Evolutionary conservation across 306 rosid genomes (phyloP).

Genomic region (Dryas octopetala): DNA sequence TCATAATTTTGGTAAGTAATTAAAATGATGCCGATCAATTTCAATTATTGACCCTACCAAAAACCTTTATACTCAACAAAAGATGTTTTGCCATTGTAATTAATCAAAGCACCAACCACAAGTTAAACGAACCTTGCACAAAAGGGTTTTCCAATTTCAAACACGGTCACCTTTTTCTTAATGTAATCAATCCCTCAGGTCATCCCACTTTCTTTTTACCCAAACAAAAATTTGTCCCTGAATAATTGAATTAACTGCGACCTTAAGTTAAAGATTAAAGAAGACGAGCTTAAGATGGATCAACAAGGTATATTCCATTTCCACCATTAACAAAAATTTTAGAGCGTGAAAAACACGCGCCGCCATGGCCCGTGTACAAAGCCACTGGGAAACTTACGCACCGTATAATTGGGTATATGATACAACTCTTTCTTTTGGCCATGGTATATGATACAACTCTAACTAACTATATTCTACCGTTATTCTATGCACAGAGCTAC

Average conservation of each 20-base stretch:
- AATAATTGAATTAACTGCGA: neutral
- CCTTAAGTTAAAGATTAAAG: neutral
- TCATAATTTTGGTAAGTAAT: neutral
- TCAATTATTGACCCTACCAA: conserved; percentile 28
- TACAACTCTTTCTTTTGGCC: neutral
- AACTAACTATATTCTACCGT: conserved; percentile 23
- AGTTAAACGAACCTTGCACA: conserved; percentile 15
- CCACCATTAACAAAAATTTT: neutral
- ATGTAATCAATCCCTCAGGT: neutral
- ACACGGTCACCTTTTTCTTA: neutral
- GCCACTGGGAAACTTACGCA: conserved; percentile 13
- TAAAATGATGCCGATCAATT: conserved; percentile 17
- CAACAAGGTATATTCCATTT: neutral
- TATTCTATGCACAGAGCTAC: conserved; percentile 37
- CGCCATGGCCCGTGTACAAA: neutral
- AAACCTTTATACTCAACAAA: conserved; percentile 10
- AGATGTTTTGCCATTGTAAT: neutral
- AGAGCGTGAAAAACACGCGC: conserved; percentile 9
- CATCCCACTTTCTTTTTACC: neutral
- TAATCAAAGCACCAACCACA: conserved; percentile 1
- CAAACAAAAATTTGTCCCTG: neutral
- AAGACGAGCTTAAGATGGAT: neutral
- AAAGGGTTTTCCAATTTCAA: conserved; percentile 1
- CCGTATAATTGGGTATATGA: conserved; percentile 21
- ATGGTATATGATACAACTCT: conserved; percentile 1